These are phyloP conservation scores for Ascochyta lentis DNA, from an alignment of 2,329 filamentous ascomycete species.

Conservation along the genomic window DNA sequence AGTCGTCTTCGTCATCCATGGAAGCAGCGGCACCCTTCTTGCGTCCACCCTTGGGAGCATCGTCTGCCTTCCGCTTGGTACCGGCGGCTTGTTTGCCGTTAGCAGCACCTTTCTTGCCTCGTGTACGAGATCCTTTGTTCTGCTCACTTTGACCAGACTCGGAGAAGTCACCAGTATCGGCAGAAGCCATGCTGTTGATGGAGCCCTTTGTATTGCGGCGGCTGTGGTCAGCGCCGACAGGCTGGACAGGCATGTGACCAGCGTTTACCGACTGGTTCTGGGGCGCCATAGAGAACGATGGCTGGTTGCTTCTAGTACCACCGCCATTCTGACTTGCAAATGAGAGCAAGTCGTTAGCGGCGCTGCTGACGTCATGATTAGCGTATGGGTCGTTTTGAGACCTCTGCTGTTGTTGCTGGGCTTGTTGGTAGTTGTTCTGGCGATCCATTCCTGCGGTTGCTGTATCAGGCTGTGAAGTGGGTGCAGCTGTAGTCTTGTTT, in stretches of 20 bases:
- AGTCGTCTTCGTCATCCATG: slow-evolving; percentile 57
- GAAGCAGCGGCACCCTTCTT: slow-evolving; percentile 70
- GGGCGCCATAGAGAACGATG: slow-evolving; percentile 56
- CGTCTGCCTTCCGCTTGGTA: slow-evolving; percentile 76
- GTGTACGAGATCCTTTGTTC: slow-evolving; percentile 59
- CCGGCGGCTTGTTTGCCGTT: slow-evolving; percentile 46
- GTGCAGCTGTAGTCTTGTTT: slow-evolving; percentile 52
- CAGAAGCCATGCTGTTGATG: slow-evolving; percentile 64
- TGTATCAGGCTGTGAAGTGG: slow-evolving; percentile 55
- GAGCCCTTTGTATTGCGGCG: slow-evolving; percentile 57
- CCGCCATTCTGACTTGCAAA: slow-evolving; percentile 74
- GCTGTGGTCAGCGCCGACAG: slow-evolving; percentile 59
- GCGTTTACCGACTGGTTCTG: slow-evolving; percentile 49
- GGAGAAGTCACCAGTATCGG: slow-evolving; percentile 68
- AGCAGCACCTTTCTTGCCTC: slow-evolving; percentile 45
- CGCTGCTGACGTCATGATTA: slow-evolving; percentile 89
- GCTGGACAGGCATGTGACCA: slow-evolving; percentile 56
- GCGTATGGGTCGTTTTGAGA: slow-evolving; percentile 71
- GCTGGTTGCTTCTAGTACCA: slow-evolving; percentile 60
- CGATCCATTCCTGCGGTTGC: slow-evolving; percentile 58
- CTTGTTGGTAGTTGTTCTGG: slow-evolving; percentile 60
- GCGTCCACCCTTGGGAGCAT: slow-evolving; percentile 69
- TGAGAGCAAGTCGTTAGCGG: slow-evolving; percentile 92
- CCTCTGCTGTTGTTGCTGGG: slow-evolving; percentile 46
- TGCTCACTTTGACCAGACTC: slow-evolving; percentile 73